phyloP scores from a whole-genome alignment of 345 rosid species.

The Orychophragmus violaceus region DNA sequence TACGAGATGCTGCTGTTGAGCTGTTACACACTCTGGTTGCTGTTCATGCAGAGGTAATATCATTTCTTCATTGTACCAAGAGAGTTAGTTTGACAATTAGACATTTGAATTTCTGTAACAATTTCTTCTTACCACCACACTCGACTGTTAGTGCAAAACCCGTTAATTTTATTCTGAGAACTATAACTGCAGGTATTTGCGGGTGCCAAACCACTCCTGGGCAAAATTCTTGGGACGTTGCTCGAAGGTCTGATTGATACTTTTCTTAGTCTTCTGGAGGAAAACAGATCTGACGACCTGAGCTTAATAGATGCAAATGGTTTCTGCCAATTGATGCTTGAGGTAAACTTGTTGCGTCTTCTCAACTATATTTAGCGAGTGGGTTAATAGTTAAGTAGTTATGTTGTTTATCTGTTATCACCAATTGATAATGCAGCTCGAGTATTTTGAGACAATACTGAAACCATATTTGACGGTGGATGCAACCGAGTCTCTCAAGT shows the following conservation, averaged over 20 bases:
- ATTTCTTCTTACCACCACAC: neutral
- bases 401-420: conserved; percentile 3
- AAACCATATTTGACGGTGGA: conserved; percentile 68
- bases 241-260: conserved; percentile 93
- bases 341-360: no score
- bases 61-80: neutral
- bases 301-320: conserved; percentile 81
- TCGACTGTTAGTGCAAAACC: neutral
- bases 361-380: no score
- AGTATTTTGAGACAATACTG: conserved; percentile 80
- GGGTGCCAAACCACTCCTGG: conserved; percentile 87
- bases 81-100: neutral
- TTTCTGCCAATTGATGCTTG: conserved; percentile 93
- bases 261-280: conserved; percentile 70
- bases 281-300: conserved; percentile 55
- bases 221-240: conserved; percentile 79
- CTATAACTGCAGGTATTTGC: conserved; percentile 62
- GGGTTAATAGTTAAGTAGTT: no score
- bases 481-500: conserved; percentile 72
- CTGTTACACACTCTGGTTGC: conserved; percentile 82
- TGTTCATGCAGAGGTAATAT: conserved; percentile 76
- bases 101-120: neutral
- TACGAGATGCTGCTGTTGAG: conserved; percentile 89
- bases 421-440: conserved; percentile 65
- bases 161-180: neutral